A percentile compares a stretch with the other conserved stretches of the same genome.
These are phyloP conservation scores for Paxillus ammoniavirescens DNA, from an alignment of 768 basidiomycete species.

Conservation along the genomic window DNA sequence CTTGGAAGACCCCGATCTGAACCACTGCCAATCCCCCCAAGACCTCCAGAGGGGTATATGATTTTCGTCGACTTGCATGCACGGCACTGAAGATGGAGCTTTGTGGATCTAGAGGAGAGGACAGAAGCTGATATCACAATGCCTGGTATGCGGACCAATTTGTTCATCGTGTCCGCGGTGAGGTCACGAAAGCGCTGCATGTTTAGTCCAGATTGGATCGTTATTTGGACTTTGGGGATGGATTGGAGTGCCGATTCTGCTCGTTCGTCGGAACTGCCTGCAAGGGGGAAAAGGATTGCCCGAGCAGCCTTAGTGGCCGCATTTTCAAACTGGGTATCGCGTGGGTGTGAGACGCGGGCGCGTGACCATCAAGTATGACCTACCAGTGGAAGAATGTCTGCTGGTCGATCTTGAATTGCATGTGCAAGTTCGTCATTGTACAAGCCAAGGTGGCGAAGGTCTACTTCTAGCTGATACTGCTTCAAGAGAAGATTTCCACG, in stretches of 20 bases:
- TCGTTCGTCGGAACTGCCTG: conserved; percentile 45
- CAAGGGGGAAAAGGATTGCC: conserved; percentile 77
- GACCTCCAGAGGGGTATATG: conserved; percentile 71
- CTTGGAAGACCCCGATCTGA: conserved; percentile 84
- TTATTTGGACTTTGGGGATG: conserved; percentile 81
- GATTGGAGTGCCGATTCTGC: conserved; percentile 45
- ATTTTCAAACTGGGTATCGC: conserved; percentile 73
- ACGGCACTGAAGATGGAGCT: conserved; percentile 90
- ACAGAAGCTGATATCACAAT: conserved; percentile 98
- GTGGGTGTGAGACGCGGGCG: neutral
- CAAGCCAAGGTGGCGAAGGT: conserved; percentile 72
- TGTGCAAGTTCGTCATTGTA: conserved; percentile 96
- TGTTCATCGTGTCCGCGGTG: conserved; percentile 91
- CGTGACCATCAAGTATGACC: conserved; percentile 21
- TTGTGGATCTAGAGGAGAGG: conserved; percentile 89
- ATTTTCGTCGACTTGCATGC: conserved; percentile 80
- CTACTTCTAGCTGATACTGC: conserved; percentile 83
- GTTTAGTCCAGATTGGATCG: conserved; percentile 86
- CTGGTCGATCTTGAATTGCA: conserved; percentile 83
- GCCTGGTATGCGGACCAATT: conserved; percentile 93
- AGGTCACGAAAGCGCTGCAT: conserved; percentile 93
- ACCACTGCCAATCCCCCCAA: conserved; percentile 87
- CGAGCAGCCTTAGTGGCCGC: conserved; percentile 86
- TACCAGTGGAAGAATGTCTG: conserved; percentile 86
- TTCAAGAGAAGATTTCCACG: conserved; percentile 87